phyloP scores from a whole-genome alignment of 2,329 filamentous ascomycete genomes.

The Neopestalotiopsis sp. region DNA sequence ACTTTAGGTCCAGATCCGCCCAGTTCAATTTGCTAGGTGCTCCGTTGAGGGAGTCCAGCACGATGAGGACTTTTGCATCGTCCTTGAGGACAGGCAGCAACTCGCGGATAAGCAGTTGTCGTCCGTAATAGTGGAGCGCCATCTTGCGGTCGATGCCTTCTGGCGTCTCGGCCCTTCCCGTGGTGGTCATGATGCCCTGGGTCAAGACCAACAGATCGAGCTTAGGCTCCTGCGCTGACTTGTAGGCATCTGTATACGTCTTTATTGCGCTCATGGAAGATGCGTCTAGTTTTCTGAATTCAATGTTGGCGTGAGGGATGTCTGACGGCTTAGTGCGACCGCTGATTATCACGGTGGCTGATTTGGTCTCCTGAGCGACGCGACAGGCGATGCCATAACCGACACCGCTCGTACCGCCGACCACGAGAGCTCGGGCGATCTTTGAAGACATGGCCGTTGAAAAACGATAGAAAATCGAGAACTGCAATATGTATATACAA shows the following conservation, averaged over 20 bases:
- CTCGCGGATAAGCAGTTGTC: constrained; percentile 46
- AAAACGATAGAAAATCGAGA: neutral
- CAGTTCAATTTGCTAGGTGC: constrained; percentile 39
- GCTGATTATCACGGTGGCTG: constrained; percentile 38
- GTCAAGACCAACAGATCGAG: constrained; percentile 45
- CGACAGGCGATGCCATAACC: constrained; percentile 43
- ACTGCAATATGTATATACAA: too few relatives aligned
- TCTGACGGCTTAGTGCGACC: constrained; percentile 36
- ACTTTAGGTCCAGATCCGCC: constrained; percentile 45
- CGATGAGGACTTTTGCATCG: constrained; percentile 44
- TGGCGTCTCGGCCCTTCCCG: constrained; percentile 43
- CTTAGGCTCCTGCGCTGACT: constrained; percentile 28
- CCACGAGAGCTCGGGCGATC: constrained; percentile 32
- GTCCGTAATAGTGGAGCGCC: constrained; percentile 51
- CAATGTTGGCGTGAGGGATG: constrained; percentile 37
- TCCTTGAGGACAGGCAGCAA: constrained; percentile 42
- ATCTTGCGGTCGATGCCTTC: constrained; percentile 52
- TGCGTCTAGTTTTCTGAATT: constrained; percentile 38
- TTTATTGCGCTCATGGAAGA: constrained; percentile 40
- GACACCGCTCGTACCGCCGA: constrained; percentile 41
- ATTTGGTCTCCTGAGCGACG: constrained; percentile 31
- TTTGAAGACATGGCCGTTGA: neutral
- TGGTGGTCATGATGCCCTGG: constrained; percentile 42
- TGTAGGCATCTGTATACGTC: constrained; percentile 35
- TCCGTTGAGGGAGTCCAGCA: constrained; percentile 39